Evolutionary conservation across 2,329 filamentous ascomycete genomes (phyloP), one percentile per base, ranked within the genome.

Genomic region (Emmonsiellopsis sp.): DNA sequence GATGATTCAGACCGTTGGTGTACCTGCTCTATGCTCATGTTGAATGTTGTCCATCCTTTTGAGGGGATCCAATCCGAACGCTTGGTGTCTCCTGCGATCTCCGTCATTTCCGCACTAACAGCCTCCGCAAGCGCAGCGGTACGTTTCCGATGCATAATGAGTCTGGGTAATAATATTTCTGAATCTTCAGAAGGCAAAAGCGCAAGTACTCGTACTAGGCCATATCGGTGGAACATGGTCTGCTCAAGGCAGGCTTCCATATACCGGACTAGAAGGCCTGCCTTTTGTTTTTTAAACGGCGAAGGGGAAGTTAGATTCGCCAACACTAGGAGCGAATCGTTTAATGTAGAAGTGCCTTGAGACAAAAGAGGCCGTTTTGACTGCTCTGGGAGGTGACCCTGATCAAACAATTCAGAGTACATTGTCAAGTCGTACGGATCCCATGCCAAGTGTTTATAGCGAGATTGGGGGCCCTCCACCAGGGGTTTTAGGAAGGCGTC

Each of bases 141-240:
- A 45, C 82, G 83, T 42, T 70, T 76, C n/a, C 85, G 79, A 1
- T 73, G 67, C 36, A 73, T 67, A 2, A 86, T 63, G 2, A 73
- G 71, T 51, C 79, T 79, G 0, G 91, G 86, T 6, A 95, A 55
- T 1, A 88, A 59, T 1, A 67, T 57, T 6, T 68, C 62, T 58
- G 82, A 82, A 53, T 88, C 85, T 0, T 79, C 73, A 43, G 84
- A 74, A 1, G 80, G 77, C 3, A 84, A 63, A 84, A 90, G 91
- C 40, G 91, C 65, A 1, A 97, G 76, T 74, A 92, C 85, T 48
- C 90, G 83, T 2, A 95, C 84, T 14, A 84, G 78, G 2, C 92
- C 92, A 64, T 89, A 91, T 32, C 76, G 74, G 61, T 95, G 86
- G 60, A 94, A 81, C 0, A 85, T 74, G 0, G 74, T 68, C 49